Conservation (phyloP, 768 basidiomycete species). For the Rhizopogon salebrosus region DNA sequence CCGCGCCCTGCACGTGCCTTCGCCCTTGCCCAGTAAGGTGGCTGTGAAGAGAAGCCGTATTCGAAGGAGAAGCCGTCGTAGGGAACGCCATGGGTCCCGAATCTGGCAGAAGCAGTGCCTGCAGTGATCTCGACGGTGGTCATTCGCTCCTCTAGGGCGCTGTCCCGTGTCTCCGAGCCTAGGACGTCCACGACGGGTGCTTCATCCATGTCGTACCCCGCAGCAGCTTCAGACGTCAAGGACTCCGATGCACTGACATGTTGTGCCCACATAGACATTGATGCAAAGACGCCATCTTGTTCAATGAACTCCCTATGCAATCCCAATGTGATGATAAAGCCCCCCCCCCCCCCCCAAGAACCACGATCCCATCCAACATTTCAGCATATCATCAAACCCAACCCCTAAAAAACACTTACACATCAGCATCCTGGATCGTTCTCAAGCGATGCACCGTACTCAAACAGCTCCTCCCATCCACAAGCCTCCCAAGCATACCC, state of each 20-base stretch:
- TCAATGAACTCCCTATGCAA: slow-evolving; percentile 74
- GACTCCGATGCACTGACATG: slow-evolving; percentile 53
- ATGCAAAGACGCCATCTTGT: slow-evolving; percentile 66
- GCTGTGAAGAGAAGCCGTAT: slow-evolving; percentile 25
- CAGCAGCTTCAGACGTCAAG: slow-evolving; percentile 19
- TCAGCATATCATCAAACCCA: background rate
- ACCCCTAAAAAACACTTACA: slow-evolving; percentile 30
- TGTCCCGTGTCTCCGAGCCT: slow-evolving; percentile 15
- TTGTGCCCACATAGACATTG: slow-evolving; percentile 90
- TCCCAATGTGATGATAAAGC: slow-evolving; percentile 80
- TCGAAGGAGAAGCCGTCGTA: slow-evolving; percentile 24
- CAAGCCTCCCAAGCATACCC: slow-evolving; percentile 19
- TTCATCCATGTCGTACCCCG: slow-evolving; percentile 21
- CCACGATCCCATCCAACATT: slow-evolving; percentile 64
- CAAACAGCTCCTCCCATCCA: slow-evolving; percentile 21
- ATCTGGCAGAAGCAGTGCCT: slow-evolving; percentile 7
- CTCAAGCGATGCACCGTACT: slow-evolving; percentile 17
- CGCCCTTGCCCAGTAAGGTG: slow-evolving; percentile 11
- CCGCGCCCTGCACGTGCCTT: slow-evolving; percentile 31
- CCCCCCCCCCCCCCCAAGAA: slow-evolving; percentile 88
- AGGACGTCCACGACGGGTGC: slow-evolving; percentile 16
- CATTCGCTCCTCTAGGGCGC: slow-evolving; percentile 16
- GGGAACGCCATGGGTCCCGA: slow-evolving; percentile 38
- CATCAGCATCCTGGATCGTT: slow-evolving; percentile 53
- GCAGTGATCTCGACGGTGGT: slow-evolving; percentile 13